phyloP scores from a whole-genome alignment of 768 basidiomycete genomes.

The Phanerochaete sordida region DNA sequence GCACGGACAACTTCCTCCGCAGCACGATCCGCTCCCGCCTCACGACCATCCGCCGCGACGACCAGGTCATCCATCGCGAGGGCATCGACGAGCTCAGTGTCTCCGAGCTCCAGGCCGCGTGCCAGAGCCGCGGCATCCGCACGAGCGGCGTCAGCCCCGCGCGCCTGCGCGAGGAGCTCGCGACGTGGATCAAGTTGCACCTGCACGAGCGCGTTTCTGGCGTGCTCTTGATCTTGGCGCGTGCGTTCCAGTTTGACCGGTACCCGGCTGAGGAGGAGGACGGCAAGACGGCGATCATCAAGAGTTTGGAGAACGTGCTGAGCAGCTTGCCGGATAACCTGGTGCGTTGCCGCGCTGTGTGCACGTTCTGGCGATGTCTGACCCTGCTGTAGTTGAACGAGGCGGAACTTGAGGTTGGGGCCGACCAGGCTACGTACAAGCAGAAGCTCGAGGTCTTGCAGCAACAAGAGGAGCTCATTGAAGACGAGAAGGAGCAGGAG shows the following conservation, averaged over 20 bases:
- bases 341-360: too few relatives aligned
- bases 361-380: neutral
- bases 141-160: constrained; percentile 86
- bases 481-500: constrained; percentile 98
- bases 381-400: constrained; percentile 92
- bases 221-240: constrained; percentile 87
- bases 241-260: constrained; percentile 92
- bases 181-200: constrained; percentile 92
- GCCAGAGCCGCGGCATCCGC: constrained; percentile 91
- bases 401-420: constrained; percentile 94
- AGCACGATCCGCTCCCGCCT: constrained; percentile 85
- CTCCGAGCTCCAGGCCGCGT: constrained; percentile 88
- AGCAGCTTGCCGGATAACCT: constrained; percentile 92
- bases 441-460: constrained; percentile 97
- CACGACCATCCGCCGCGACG: constrained; percentile 81
- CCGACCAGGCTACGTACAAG: constrained; percentile 92
- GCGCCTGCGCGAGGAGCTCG: constrained; percentile 82
- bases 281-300: constrained; percentile 77
- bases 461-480: constrained; percentile 98
- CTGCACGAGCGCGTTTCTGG: constrained; percentile 89
- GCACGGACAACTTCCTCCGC: constrained; percentile 97
- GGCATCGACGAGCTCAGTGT: constrained; percentile 90
- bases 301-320: constrained; percentile 84
- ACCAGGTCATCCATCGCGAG: constrained; percentile 88
- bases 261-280: constrained; percentile 72